Evolutionary conservation across 2,329 filamentous ascomycete genomes (phyloP).

Genomic region (Botrytis byssoidea): DNA sequence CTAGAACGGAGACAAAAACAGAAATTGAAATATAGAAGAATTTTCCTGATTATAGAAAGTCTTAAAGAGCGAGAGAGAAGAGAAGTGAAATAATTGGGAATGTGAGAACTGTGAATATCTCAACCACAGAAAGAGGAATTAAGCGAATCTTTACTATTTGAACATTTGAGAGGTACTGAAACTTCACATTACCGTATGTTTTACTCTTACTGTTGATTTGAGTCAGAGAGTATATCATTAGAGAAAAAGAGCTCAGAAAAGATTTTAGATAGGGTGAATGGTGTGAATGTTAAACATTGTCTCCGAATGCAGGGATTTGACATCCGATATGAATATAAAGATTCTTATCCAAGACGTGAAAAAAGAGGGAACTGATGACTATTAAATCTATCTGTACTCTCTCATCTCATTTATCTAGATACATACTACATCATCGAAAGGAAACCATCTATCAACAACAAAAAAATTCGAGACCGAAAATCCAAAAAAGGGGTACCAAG

Average conservation of each 20-base stretch:
- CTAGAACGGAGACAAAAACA: not conserved
- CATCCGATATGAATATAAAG: not conserved
- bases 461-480: fast-evolving
- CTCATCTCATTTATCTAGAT: not conserved
- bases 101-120: not conserved
- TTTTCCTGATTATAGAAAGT: not conserved
- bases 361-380: not conserved
- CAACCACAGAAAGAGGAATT: not conserved
- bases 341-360: not conserved
- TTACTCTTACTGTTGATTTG: no score
- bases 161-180: not conserved
- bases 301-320: not conserved
- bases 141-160: not conserved
- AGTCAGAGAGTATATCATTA: no score
- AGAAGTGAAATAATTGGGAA: not conserved
- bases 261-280: no score
- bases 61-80: not conserved
- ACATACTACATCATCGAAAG: not conserved
- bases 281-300: not conserved
- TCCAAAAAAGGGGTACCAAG: not conserved
- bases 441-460: not conserved
- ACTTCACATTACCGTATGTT: not conserved
- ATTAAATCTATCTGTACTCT: not conserved
- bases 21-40: not conserved
- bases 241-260: no score